Conservation (phyloP, 768 basidiomycete genomes). For the Tulasnella sp. region DNA sequence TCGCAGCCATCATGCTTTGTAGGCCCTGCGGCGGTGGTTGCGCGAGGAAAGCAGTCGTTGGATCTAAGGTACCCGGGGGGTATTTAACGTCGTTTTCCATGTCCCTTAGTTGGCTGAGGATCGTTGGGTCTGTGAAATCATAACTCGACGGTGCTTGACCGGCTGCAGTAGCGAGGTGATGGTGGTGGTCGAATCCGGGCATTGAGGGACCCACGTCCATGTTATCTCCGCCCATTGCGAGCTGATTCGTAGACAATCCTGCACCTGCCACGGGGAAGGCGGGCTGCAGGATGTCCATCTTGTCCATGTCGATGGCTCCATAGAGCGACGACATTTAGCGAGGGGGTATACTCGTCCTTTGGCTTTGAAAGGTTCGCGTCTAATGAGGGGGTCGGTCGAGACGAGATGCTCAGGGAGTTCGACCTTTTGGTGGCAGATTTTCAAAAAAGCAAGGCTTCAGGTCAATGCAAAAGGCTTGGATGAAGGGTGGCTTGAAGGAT, state of each 20-base stretch:
- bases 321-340: conserved; percentile 18
- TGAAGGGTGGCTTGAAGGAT: too few species aligned
- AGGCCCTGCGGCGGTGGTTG: background rate
- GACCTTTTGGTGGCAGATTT: background rate
- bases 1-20: background rate
- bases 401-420: background rate
- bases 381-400: background rate
- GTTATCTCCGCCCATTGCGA: conserved; percentile 11
- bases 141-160: background rate
- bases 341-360: too few species aligned
- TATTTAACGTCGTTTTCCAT: conserved; percentile 23
- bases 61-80: background rate
- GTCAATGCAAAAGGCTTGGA: too few species aligned
- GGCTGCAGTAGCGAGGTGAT: background rate
- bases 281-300: background rate
- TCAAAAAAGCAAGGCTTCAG: background rate
- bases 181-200: conserved; percentile 3
- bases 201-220: conserved; percentile 9
- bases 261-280: background rate
- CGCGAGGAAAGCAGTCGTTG: background rate
- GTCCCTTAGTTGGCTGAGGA: conserved; percentile 11
- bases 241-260: too few species aligned
- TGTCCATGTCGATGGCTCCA: conserved; percentile 22
- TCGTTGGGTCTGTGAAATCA: conserved; percentile 14
- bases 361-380: too few species aligned